These are phyloP conservation scores for Petunia hybrid DNA, from an alignment of 305 asterid species.

Conservation along the genomic window DNA sequence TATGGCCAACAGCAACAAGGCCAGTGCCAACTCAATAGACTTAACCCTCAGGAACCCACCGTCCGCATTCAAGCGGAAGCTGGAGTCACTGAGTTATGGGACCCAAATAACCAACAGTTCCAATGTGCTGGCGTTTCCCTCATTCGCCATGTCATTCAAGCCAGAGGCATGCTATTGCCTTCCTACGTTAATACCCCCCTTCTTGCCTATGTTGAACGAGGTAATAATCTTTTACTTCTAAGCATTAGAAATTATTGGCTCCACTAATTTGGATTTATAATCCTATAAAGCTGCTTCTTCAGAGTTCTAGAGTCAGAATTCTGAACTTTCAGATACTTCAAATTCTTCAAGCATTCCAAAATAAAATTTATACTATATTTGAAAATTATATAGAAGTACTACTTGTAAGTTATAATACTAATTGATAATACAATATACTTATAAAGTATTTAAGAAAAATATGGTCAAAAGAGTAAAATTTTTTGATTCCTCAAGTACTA, in stretches of 20 bases:
- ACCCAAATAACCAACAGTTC: slow-evolving; percentile 17
- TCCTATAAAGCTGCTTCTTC: too few relatives aligned
- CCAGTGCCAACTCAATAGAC: slow-evolving; percentile 43
- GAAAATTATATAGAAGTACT: too few relatives aligned
- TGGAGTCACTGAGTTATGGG: slow-evolving; percentile 64
- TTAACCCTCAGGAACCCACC: slow-evolving; percentile 56
- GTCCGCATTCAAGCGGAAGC: slow-evolving; percentile 56
- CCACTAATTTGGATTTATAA: too few relatives aligned
- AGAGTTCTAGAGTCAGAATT: too few relatives aligned
- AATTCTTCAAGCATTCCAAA: too few relatives aligned
- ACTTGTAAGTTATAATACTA: too few relatives aligned
- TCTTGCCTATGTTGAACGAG: slow-evolving; percentile 53
- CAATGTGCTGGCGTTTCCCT: slow-evolving; percentile 61
- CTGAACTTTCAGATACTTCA: too few relatives aligned
- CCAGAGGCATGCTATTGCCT: slow-evolving; percentile 56
- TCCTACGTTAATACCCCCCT: slow-evolving; percentile 56
- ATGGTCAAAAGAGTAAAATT: too few relatives aligned
- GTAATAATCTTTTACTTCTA: slow-evolving; percentile 22
- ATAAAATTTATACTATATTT: too few relatives aligned
- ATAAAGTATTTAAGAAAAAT: too few relatives aligned
- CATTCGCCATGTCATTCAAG: slow-evolving; percentile 50
- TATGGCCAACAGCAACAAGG: neutral
- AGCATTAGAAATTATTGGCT: neutral
- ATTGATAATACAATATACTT: too few relatives aligned
- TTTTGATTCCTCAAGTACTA: too few relatives aligned